Evolutionary conservation across 345 rosid genomes (phyloP).

Genomic region (Eucalyptus globulus): DNA sequence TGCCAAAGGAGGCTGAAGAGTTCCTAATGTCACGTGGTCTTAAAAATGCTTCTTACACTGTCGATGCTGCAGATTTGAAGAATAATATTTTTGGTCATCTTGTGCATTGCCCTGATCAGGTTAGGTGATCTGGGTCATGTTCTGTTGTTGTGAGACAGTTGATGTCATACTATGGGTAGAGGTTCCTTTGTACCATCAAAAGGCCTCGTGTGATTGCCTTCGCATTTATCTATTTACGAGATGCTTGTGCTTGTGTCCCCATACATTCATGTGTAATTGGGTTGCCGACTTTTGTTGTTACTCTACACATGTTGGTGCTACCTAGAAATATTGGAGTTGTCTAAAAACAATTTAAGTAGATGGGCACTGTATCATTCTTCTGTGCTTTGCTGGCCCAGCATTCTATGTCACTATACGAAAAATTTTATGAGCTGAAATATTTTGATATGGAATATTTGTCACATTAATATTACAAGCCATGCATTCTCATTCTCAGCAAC

Average conservation of each 20-base stretch:
- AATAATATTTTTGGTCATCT: conserved; percentile 47
- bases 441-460: neutral
- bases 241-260: neutral
- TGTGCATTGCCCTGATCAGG: conserved; percentile 63
- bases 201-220: neutral
- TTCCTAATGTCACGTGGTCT: conserved; percentile 42
- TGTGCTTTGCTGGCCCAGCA: neutral
- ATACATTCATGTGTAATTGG: neutral
- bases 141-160: neutral
- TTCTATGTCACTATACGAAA: neutral
- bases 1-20: conserved; percentile 34
- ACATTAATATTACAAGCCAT: neutral
- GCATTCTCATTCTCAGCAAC: conserved; percentile 23
- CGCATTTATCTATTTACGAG: neutral
- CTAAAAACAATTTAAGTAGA: neutral
- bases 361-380: neutral
- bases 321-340: neutral
- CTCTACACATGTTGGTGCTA: neutral
- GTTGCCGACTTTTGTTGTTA: neutral
- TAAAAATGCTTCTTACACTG: conserved; percentile 40
- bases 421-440: neutral
- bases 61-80: conserved; percentile 30
- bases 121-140: neutral
- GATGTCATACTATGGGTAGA: neutral
- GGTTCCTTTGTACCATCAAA: neutral